Evolutionary conservation across 176 grass and related monocot species (phyloP).

Genomic region (Oryza australiensis): DNA sequence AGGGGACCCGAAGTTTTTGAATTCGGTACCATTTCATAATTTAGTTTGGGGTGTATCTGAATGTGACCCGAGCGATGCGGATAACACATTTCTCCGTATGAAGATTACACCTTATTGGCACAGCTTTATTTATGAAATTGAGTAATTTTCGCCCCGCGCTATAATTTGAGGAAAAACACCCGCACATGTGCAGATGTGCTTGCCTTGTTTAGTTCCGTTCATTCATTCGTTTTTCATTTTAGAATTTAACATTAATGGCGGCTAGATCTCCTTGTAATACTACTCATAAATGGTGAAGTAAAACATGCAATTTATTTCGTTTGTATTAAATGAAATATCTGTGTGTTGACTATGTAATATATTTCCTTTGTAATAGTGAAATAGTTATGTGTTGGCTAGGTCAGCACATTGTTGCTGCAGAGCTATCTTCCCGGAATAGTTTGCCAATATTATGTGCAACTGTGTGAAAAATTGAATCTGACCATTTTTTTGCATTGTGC

Average conservation of each 20-base stretch:
- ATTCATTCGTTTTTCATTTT: neutral
- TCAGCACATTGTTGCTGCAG: neutral
- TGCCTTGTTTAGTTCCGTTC: neutral
- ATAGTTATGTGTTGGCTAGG: neutral
- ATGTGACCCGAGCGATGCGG: neutral
- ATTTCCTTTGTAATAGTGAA: neutral
- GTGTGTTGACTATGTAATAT: neutral
- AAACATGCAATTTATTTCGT: neutral
- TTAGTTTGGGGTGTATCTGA: neutral
- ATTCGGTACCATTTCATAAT: neutral
- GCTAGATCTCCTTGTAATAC: neutral
- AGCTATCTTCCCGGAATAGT: neutral
- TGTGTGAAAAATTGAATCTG: neutral
- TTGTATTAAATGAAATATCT: neutral
- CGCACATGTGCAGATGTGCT: neutral
- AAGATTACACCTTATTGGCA: neutral
- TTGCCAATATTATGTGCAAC: neutral
- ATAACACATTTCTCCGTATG: neutral
- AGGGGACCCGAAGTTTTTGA: neutral
- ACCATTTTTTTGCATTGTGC: conserved; percentile 8
- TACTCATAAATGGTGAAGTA: neutral
- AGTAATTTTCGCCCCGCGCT: neutral
- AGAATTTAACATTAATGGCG: neutral
- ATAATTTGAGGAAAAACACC: neutral
- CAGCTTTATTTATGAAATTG: neutral